Evolutionary conservation across 129 eudicot species (phyloP).

Genomic region (Escallonia rubra): DNA sequence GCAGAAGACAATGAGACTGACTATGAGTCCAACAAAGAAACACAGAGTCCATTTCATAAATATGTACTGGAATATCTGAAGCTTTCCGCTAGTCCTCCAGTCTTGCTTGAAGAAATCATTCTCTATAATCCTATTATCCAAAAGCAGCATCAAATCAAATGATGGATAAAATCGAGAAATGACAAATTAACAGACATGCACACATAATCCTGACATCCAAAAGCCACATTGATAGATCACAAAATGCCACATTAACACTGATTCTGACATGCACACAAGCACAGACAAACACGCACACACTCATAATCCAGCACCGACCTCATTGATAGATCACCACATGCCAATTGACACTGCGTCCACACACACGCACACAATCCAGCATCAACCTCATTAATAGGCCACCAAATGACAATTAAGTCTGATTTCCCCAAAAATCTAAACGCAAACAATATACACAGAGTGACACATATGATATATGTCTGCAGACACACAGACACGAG

Average conservation of each 20-base stretch:
- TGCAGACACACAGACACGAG: no score
- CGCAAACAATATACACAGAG: no score
- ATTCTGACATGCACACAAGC: background rate
- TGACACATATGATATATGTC: no score
- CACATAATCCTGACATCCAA: background rate
- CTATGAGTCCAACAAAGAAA: constrained; percentile 54
- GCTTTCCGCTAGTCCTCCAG: constrained; percentile 66
- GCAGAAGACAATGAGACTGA: constrained; percentile 65
- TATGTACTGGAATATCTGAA: constrained; percentile 55
- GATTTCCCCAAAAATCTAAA: no score
- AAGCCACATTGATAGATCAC: background rate
- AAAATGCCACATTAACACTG: background rate
- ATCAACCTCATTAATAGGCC: no score
- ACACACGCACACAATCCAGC: no score
- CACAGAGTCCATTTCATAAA: constrained; percentile 80
- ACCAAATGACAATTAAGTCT: no score
- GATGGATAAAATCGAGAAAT: no score
- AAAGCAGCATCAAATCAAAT: background rate
- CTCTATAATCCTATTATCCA: constrained; percentile 61
- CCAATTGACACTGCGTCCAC: no score
- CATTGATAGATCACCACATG: no score
- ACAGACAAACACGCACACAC: no score
- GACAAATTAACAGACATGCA: background rate
- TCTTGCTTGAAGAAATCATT: constrained; percentile 84
- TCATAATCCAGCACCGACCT: no score